Percentiles rank a stretch among this genome's conserved stretches.
These are phyloP conservation scores for Juglanconis oblonga DNA, from an alignment of 2,329 filamentous ascomycete species.

Conservation along the genomic window DNA sequence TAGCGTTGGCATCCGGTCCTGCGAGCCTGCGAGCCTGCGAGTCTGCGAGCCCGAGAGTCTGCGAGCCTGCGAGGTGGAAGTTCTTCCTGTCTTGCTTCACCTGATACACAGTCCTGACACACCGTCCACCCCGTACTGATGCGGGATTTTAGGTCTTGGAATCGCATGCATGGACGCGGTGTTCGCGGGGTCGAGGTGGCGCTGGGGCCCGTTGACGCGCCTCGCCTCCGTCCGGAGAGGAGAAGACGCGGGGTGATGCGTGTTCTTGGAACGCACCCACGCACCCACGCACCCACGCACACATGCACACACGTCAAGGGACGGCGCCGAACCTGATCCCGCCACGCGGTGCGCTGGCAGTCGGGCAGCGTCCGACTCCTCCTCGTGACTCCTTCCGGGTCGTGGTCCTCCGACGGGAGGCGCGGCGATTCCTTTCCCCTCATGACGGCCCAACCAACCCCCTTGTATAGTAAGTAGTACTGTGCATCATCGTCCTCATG, in stretches of 20 bases:
- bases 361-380: constrained; percentile 3
- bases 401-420: not conserved
- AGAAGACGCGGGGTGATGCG: not conserved
- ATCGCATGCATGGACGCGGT: not conserved
- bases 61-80: not conserved
- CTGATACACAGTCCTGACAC: not conserved
- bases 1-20: constrained; percentile 2
- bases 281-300: not conserved
- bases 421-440: not conserved
- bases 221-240: not conserved
- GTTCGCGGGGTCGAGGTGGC: not conserved
- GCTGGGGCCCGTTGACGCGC: not conserved
- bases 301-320: not conserved
- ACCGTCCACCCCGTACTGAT: not conserved
- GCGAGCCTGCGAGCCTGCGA: not conserved
- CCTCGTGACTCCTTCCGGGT: not conserved
- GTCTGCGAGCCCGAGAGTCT: not conserved
- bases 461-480: not conserved
- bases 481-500: not conserved
- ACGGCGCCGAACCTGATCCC: not conserved
- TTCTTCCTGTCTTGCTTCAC: not conserved
- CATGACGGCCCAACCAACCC: not conserved
- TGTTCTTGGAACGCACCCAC: too few species aligned
- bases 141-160: not conserved
- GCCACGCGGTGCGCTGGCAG: not conserved